Conservation (phyloP, 73 alveolate species). For the Tetrahymena borealis region DNA sequence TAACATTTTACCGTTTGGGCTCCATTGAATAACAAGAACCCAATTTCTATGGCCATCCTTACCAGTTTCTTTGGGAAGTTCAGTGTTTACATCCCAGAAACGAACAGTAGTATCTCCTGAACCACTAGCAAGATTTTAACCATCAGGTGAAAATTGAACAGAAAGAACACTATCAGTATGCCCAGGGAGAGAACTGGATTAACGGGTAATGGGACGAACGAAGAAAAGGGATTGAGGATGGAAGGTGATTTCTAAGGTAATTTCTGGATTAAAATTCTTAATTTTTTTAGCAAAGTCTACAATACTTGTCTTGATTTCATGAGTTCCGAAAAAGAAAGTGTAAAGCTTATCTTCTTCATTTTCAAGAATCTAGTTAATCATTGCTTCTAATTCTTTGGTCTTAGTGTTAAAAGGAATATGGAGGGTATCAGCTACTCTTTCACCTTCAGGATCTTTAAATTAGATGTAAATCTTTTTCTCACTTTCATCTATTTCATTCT, state of each 20-base stretch:
- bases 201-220: slow-evolving; percentile 98
- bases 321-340: slow-evolving; percentile 17
- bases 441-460: not conserved
- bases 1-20: slow-evolving; percentile 77
- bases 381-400: slow-evolving; percentile 15
- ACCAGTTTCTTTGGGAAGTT: slow-evolving; percentile 85
- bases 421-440: not conserved
- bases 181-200: slow-evolving; percentile 96
- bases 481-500: not conserved
- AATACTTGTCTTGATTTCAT: slow-evolving; percentile 12
- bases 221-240: slow-evolving; percentile 97
- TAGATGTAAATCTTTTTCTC: not conserved
- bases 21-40: slow-evolving; percentile 76
- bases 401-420: slow-evolving; percentile 8
- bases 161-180: slow-evolving; percentile 92
- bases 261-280: slow-evolving; percentile 12
- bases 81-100: slow-evolving; percentile 97
- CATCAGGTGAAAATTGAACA: slow-evolving; percentile 74
- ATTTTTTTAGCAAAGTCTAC: not conserved
- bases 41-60: slow-evolving; percentile 79
- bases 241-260: slow-evolving; percentile 63
- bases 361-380: not conserved
- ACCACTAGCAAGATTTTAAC: slow-evolving; percentile 87
- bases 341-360: slow-evolving; percentile 33
- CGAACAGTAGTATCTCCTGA: slow-evolving; percentile 98